Percentiles rank a stretch among this genome's conserved stretches.
These are phyloP conservation scores for Pleurotus pulmonarius DNA, from an alignment of 768 basidiomycete genomes.

Conservation along the genomic window DNA sequence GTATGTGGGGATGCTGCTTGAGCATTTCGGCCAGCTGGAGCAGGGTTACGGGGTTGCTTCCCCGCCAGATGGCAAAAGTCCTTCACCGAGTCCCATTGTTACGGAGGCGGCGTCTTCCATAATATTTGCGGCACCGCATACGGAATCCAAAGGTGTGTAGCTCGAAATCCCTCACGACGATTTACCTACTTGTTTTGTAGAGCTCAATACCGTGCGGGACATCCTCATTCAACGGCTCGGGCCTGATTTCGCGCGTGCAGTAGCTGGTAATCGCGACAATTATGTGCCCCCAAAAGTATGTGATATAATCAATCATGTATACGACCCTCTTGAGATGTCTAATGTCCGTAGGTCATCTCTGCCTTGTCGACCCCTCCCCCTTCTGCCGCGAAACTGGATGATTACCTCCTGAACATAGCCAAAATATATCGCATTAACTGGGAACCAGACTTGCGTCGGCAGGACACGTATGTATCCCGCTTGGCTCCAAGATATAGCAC, in stretches of 20 bases:
- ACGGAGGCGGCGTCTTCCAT: slow-evolving; percentile 70
- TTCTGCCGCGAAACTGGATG: slow-evolving; percentile 52
- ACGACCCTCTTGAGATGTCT: background rate
- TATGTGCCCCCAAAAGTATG: slow-evolving; percentile 52
- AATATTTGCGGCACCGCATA: slow-evolving; percentile 55
- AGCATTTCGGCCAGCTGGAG: slow-evolving; percentile 56
- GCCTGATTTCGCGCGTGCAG: slow-evolving; percentile 52
- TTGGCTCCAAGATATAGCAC: too few species aligned
- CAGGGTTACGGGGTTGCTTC: slow-evolving; percentile 30
- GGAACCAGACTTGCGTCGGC: slow-evolving; percentile 56
- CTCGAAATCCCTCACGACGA: background rate
- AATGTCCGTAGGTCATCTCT: slow-evolving; percentile 38
- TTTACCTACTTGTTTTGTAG: slow-evolving; percentile 27
- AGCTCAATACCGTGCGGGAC: slow-evolving; percentile 52
- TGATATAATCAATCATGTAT: background rate
- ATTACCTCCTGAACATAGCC: slow-evolving; percentile 52
- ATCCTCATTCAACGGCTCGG: slow-evolving; percentile 55
- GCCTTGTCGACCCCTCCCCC: slow-evolving; percentile 51
- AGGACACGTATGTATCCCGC: slow-evolving; percentile 50
- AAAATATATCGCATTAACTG: slow-evolving; percentile 52
- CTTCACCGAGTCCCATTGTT: slow-evolving; percentile 43
- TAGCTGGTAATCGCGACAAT: slow-evolving; percentile 43
- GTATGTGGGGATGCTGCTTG: slow-evolving; percentile 59
- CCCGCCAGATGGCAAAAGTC: too few species aligned
- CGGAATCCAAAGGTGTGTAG: slow-evolving; percentile 53